Conservation (phyloP, 1,284 basidiomycete species). For the Termitomyces sp. region DNA sequence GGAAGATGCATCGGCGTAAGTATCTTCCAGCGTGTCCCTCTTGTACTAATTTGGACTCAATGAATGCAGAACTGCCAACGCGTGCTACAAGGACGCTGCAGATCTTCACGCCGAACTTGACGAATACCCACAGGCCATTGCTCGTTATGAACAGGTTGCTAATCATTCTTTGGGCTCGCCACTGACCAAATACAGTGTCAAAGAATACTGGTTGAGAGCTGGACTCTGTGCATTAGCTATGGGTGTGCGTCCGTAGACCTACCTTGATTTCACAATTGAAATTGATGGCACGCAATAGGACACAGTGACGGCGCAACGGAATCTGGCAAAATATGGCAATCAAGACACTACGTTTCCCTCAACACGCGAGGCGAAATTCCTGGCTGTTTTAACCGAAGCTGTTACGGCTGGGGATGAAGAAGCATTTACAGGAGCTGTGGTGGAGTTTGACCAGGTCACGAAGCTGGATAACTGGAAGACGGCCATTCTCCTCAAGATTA, state of each 20-base stretch:
- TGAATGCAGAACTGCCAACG: slow-evolving; percentile 80
- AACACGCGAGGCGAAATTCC: slow-evolving; percentile 88
- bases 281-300: slow-evolving; percentile 50
- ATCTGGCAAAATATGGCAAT: slow-evolving; percentile 68
- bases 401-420: slow-evolving; percentile 79
- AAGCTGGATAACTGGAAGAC: slow-evolving; percentile 97
- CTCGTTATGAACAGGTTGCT: slow-evolving; percentile 88
- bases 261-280: neutral
- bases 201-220: slow-evolving; percentile 93
- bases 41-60: slow-evolving; percentile 7
- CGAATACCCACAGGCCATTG: slow-evolving; percentile 82
- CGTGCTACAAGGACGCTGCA: slow-evolving; percentile 94
- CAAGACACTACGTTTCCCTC: slow-evolving; percentile 80
- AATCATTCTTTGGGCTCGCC: slow-evolving; percentile 78
- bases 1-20: slow-evolving; percentile 94
- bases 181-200: slow-evolving; percentile 97
- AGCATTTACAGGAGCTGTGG: slow-evolving; percentile 73
- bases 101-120: slow-evolving; percentile 90
- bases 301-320: slow-evolving; percentile 76
- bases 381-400: slow-evolving; percentile 71
- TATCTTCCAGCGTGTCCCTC: slow-evolving; percentile 9
- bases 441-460: slow-evolving; percentile 83
- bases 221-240: slow-evolving; percentile 88
- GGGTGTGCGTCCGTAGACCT: slow-evolving; percentile 44
- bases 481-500: slow-evolving; percentile 80